Conservation (phyloP, 345 rosid species). For the Acer campestre region DNA sequence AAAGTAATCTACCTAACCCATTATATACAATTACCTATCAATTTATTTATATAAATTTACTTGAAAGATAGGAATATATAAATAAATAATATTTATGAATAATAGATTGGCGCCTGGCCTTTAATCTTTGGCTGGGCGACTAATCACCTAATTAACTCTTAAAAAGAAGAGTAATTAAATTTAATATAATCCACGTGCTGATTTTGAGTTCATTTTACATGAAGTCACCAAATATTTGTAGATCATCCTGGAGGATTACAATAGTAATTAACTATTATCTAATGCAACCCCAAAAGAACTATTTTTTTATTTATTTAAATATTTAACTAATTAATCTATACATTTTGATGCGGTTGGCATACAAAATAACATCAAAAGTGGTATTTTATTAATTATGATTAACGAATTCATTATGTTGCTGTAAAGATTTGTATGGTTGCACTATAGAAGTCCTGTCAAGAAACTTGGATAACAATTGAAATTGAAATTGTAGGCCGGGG, state of each 20-base stretch:
- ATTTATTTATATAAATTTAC: background rate
- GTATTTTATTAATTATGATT: background rate
- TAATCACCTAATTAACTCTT: conserved; percentile 6
- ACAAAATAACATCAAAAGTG: background rate
- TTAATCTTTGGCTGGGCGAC: conserved; percentile 18
- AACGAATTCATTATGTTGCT: background rate
- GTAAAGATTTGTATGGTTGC: background rate
- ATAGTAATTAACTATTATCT: background rate
- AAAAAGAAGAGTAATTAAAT: background rate
- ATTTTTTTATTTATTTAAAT: too few relatives aligned
- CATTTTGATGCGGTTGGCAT: background rate
- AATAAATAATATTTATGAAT: background rate
- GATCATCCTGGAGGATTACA: background rate
- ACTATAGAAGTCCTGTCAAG: background rate
- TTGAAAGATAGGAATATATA: background rate
- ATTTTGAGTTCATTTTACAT: background rate
- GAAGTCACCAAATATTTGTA: background rate
- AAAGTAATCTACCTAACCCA: conserved; percentile 15
- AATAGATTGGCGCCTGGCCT: conserved; percentile 10
- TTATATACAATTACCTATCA: background rate
- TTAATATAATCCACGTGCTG: conserved; percentile 7
- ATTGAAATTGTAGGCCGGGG: too few relatives aligned
- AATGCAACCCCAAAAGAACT: background rate
- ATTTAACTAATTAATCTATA: background rate
- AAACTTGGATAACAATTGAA: too few relatives aligned